Percentiles rank a stretch among this genome's conserved stretches.
Conservation (phyloP, 352 stramenopile genomes). For the Phytophthora palmivora region DNA sequence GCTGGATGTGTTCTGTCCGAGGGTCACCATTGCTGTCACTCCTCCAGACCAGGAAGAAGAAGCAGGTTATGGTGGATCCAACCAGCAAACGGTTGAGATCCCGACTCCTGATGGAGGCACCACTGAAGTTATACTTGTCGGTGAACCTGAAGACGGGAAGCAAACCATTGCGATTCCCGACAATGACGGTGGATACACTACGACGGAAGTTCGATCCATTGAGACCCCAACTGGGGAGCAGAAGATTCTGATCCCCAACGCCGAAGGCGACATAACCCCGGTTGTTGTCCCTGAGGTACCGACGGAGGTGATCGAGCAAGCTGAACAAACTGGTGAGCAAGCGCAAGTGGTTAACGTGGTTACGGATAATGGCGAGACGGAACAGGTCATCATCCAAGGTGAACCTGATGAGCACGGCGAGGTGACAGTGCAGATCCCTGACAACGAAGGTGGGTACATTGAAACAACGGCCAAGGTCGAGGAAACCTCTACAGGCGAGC, state of each 20-base stretch:
- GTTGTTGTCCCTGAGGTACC: slow-evolving; percentile 23
- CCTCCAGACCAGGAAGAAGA: slow-evolving; percentile 15
- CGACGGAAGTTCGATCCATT: slow-evolving; percentile 23
- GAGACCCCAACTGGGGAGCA: slow-evolving; percentile 27
- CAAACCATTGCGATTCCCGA: slow-evolving; percentile 27
- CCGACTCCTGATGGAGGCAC: slow-evolving; percentile 19
- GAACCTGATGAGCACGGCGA: slow-evolving; percentile 15
- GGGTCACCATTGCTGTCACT: slow-evolving; percentile 22
- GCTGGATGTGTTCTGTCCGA: slow-evolving; percentile 30
- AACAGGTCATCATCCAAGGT: slow-evolving; percentile 28
- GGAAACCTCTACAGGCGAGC: background rate
- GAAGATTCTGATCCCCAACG: slow-evolving; percentile 34
- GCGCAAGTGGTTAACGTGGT: slow-evolving; percentile 25
- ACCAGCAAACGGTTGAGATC: slow-evolving; percentile 27
- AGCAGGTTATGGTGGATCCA: background rate
- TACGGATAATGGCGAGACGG: slow-evolving; percentile 6
- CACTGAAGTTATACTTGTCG: slow-evolving; percentile 22
- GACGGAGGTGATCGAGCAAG: slow-evolving; percentile 1
- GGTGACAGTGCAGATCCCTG: slow-evolving; percentile 7
- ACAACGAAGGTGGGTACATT: slow-evolving; percentile 14
- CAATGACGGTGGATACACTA: slow-evolving; percentile 19
- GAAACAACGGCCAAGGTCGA: slow-evolving; percentile 1
- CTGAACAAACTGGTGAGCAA: background rate
- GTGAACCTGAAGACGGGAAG: slow-evolving; percentile 16
- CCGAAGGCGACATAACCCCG: slow-evolving; percentile 25